Evolutionary conservation across 1,284 basidiomycete species (phyloP).

Genomic region (Phenoliferia sp.): DNA sequence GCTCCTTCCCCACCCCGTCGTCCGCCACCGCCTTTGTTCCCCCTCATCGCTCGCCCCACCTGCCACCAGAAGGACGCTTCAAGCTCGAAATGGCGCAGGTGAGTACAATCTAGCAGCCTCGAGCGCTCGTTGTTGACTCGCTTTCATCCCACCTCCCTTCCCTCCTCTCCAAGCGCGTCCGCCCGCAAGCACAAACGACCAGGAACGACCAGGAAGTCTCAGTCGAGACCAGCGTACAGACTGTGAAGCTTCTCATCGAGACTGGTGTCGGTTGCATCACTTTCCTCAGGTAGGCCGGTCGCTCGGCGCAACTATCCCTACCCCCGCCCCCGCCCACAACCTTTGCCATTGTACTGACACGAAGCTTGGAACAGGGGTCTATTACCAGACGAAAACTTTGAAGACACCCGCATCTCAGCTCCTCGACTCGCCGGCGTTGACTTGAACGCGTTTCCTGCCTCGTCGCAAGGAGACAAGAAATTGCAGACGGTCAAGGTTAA

Average conservation of each 20-base stretch:
- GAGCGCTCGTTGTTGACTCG: neutral
- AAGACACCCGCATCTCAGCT: conserved; percentile 52
- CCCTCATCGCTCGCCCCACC: too few relatives aligned
- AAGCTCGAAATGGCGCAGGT: neutral
- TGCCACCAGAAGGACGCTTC: too few relatives aligned
- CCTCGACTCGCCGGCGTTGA: conserved; percentile 11
- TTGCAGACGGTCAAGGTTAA: conserved; percentile 46
- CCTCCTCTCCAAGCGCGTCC: neutral
- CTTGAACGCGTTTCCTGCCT: conserved; percentile 51
- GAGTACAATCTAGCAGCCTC: neutral
- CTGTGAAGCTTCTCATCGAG: conserved; percentile 62
- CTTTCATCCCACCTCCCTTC: neutral
- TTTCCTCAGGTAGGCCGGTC: conserved; percentile 56
- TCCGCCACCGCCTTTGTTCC: too few relatives aligned
- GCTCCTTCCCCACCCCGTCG: too few relatives aligned
- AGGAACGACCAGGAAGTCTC: conserved; percentile 19
- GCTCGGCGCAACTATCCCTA: neutral
- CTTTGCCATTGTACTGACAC: neutral
- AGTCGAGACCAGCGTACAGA: conserved; percentile 50
- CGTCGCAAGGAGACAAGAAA: conserved; percentile 49
- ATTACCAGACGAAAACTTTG: conserved; percentile 71
- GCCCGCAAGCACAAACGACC: neutral
- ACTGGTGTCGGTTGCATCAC: conserved; percentile 71
- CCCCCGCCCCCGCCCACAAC: neutral
- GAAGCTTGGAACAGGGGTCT: conserved; percentile 52